These are phyloP conservation scores for Quercus gilva DNA, from an alignment of 306 rosid species.

Conservation along the genomic window DNA sequence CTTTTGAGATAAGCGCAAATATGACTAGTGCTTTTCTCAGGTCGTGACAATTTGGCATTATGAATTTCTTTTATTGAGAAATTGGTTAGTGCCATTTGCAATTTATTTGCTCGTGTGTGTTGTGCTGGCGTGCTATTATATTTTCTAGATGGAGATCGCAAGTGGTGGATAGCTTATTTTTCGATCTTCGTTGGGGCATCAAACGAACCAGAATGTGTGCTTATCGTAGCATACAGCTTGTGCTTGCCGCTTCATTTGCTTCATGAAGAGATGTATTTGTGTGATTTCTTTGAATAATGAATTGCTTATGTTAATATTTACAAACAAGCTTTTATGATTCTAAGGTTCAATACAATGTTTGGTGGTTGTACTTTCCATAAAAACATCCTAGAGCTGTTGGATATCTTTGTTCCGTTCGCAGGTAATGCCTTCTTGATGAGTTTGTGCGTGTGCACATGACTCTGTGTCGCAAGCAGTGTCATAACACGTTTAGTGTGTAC, in stretches of 20 bases:
- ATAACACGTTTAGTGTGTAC: background rate
- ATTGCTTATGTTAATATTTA: background rate
- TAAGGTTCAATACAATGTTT: background rate
- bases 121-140: background rate
- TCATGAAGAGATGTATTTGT: background rate
- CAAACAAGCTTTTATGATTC: background rate
- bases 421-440: background rate
- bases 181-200: background rate
- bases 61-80: background rate
- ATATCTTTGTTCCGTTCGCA: background rate
- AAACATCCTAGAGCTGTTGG: background rate
- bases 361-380: background rate
- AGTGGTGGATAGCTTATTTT: background rate
- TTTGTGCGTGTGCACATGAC: background rate
- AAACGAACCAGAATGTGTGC: background rate
- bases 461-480: background rate
- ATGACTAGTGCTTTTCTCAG: accelerated
- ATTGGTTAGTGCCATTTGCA: background rate
- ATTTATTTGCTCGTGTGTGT: background rate
- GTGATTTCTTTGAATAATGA: too few species aligned
- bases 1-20: too few species aligned
- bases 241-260: background rate
- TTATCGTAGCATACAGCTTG: background rate
- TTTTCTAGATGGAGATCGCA: background rate
- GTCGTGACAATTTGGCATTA: background rate